These are phyloP conservation scores for Kalanchoe fedtschenkoi DNA, from an alignment of 164 flowering plant species.

Conservation along the genomic window DNA sequence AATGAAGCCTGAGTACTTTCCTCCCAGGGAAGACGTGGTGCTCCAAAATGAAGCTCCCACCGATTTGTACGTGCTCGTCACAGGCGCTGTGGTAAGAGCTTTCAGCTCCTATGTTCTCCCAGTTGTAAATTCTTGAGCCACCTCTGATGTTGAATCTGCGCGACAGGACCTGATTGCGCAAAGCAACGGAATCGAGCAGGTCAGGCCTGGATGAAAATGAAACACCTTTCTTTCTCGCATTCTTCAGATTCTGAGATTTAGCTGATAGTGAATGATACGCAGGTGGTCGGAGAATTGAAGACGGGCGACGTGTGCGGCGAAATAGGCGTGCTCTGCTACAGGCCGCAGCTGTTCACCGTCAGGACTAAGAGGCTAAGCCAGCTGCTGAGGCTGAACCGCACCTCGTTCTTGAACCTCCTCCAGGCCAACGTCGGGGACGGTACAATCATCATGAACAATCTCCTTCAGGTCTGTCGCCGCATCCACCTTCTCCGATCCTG, in stretches of 20 bases:
- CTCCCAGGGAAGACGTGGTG: slow-evolving; percentile 51
- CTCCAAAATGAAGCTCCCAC: slow-evolving; percentile 66
- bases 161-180: slow-evolving; percentile 35
- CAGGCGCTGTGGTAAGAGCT: slow-evolving; percentile 42
- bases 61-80: slow-evolving; percentile 45
- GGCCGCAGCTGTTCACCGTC: slow-evolving; percentile 39
- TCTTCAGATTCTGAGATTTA: background rate
- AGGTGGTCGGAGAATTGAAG: slow-evolving; percentile 36
- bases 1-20: slow-evolving; percentile 56
- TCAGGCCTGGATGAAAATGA: slow-evolving; percentile 7
- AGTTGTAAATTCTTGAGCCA: background rate
- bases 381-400: slow-evolving; percentile 39
- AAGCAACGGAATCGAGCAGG: slow-evolving; percentile 31
- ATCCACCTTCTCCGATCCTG: background rate
- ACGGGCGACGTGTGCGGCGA: slow-evolving; percentile 41
- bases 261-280: slow-evolving; percentile 1
- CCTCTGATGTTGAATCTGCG: background rate
- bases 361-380: slow-evolving; percentile 40
- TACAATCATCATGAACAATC: slow-evolving; percentile 38
- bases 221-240: background rate
- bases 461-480: slow-evolving; percentile 28
- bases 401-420: slow-evolving; percentile 27
- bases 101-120: background rate
- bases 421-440: slow-evolving; percentile 53
- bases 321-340: slow-evolving; percentile 39